Percentiles rank a stretch among this genome's conserved stretches.
Conservation (phyloP, 2,329 filamentous ascomycete species). For the Clarireedia sp. region DNA sequence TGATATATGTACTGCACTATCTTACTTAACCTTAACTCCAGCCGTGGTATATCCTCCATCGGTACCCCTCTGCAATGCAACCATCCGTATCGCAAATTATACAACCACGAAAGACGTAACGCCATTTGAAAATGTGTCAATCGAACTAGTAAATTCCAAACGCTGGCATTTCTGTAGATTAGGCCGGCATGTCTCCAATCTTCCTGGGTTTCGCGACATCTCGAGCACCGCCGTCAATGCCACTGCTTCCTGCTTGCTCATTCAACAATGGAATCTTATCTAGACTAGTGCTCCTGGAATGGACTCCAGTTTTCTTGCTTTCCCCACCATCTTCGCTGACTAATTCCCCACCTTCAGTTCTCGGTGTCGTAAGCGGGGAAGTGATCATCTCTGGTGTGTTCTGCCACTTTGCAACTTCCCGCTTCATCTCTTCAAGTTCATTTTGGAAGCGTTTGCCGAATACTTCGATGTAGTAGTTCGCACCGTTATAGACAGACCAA, state of each 20-base stretch:
- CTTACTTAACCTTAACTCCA: too few relatives aligned
- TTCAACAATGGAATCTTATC: conserved; percentile 51
- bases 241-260: conserved; percentile 38
- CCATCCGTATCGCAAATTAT: too few relatives aligned
- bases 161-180: neutral
- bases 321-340: neutral
- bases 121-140: neutral
- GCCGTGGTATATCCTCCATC: too few relatives aligned
- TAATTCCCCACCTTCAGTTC: conserved; percentile 16
- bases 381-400: conserved; percentile 43
- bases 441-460: conserved; percentile 97
- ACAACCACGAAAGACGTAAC: neutral
- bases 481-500: conserved; percentile 95
- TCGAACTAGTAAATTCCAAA: neutral
- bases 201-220: conserved; percentile 43
- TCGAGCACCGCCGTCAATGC: conserved; percentile 38
- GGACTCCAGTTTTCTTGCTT: neutral
- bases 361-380: conserved; percentile 35
- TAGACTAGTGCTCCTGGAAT: conserved; percentile 28
- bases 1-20: too few relatives aligned
- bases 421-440: conserved; percentile 81
- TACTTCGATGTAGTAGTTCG: conserved; percentile 96
- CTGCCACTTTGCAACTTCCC: conserved; percentile 87
- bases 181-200: conserved; percentile 26
- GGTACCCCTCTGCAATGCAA: too few relatives aligned